Conservation (phyloP, 495 filamentous ascomycete genomes). For the Daldinia concentrica region DNA sequence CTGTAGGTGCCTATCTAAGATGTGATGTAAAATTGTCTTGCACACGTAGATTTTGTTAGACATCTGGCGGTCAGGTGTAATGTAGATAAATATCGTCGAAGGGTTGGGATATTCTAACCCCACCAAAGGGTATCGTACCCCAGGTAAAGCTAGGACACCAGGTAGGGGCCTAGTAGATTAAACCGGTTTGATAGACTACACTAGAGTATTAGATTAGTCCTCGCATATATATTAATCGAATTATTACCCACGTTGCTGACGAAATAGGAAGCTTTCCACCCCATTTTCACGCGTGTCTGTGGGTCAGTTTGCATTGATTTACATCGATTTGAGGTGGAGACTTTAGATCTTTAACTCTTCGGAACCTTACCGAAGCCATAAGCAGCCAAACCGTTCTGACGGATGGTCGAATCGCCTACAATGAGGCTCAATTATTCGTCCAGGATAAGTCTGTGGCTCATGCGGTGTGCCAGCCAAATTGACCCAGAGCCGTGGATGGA, state of each 20-base stretch:
- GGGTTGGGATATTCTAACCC: not conserved
- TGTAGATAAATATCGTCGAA: not conserved
- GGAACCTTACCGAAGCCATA: slow-evolving; percentile 42
- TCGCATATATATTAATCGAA: slow-evolving; percentile 16
- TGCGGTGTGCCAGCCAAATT: slow-evolving; percentile 45
- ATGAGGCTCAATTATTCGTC: slow-evolving; percentile 37
- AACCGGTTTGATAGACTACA: not conserved
- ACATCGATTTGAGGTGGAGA: slow-evolving; percentile 29
- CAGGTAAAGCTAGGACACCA: not conserved
- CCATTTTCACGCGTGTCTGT: slow-evolving; percentile 15
- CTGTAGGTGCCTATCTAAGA: not conserved
- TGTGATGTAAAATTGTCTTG: not conserved
- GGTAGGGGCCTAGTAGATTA: not conserved
- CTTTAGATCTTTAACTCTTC: slow-evolving; percentile 31
- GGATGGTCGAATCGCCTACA: slow-evolving; percentile 19
- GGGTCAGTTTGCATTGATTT: slow-evolving; percentile 1
- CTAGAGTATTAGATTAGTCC: not conserved
- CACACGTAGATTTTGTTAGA: not conserved
- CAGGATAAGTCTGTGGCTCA: slow-evolving; percentile 38
- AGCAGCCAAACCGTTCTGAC: slow-evolving; percentile 44
- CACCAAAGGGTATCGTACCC: not conserved
- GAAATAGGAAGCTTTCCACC: slow-evolving; percentile 17
- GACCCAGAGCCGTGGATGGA: slow-evolving; percentile 46
- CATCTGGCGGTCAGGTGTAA: not conserved
- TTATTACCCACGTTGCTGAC: slow-evolving; percentile 10